Evolutionary conservation across 345 rosid genomes (phyloP).

Genomic region (Toxicodendron radicans): DNA sequence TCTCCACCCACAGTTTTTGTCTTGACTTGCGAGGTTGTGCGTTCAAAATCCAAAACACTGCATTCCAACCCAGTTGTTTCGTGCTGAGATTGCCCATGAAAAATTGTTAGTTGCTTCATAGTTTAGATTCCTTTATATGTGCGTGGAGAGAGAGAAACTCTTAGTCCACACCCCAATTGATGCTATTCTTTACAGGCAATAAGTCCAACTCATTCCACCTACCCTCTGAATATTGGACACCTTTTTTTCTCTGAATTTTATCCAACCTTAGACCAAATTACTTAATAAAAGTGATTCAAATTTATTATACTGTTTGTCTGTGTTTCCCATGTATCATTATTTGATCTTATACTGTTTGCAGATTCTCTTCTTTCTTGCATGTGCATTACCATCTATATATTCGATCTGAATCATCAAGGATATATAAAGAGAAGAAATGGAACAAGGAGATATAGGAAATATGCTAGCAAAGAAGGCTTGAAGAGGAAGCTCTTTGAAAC

Average conservation of each 20-base stretch:
- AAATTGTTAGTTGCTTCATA: neutral
- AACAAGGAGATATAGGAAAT: neutral
- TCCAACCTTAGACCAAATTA: neutral
- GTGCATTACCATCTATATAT: neutral
- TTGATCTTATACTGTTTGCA: too few relatives aligned
- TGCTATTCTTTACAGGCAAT: too few relatives aligned
- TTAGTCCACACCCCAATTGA: neutral
- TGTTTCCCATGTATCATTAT: too few relatives aligned
- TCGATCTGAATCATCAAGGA: neutral
- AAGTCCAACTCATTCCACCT: neutral
- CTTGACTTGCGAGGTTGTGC: neutral
- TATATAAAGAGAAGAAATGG: neutral
- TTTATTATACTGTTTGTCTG: too few relatives aligned
- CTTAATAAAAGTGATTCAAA: too few relatives aligned
- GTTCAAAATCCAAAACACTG: too few relatives aligned
- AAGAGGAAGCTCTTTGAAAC: conserved; percentile 40
- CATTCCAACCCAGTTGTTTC: neutral
- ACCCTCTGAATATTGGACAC: neutral
- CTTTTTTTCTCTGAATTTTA: neutral
- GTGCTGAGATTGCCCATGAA: neutral
- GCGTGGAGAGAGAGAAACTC: neutral
- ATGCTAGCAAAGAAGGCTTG: conserved; percentile 36
- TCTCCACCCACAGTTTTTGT: neutral
- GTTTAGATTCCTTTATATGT: neutral
- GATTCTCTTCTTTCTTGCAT: neutral